phyloP scores from a whole-genome alignment of 2,329 filamentous ascomycete genomes.

The Trichoderma endophyticum region DNA sequence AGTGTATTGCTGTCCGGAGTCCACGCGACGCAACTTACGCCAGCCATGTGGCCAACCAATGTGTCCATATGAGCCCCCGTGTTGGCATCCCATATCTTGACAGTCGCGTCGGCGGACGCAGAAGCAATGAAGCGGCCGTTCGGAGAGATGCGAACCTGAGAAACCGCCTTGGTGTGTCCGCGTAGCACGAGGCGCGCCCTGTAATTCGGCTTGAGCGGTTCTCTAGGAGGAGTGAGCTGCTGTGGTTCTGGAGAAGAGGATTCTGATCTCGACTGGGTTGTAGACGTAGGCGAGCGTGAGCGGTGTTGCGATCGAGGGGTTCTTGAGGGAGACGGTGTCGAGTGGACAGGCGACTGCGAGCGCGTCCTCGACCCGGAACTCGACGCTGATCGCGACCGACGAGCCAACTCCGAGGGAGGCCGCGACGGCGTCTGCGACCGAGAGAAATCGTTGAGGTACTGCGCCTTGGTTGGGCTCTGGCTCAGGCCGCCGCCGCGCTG shows the following conservation, averaged over 20 bases:
- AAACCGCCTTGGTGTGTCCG: constrained; percentile 76
- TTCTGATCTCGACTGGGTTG: constrained; percentile 31
- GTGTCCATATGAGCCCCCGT: constrained; percentile 82
- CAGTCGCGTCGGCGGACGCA: constrained; percentile 81
- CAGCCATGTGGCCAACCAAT: constrained; percentile 88
- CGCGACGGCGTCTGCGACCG: constrained; percentile 21
- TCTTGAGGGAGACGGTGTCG: constrained; percentile 29
- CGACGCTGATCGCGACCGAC: constrained; percentile 33
- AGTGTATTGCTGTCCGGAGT: constrained; percentile 82
- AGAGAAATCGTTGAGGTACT: constrained; percentile 17
- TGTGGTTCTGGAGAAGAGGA: constrained; percentile 27
- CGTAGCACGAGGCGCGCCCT: constrained; percentile 65
- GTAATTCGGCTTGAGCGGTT: constrained; percentile 63
- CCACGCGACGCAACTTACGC: constrained; percentile 92
- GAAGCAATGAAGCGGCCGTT: constrained; percentile 88
- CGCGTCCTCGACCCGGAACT: constrained; percentile 37
- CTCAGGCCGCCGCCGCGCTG: constrained; percentile 21
- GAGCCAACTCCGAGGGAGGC: constrained; percentile 31
- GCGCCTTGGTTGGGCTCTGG: constrained; percentile 26
- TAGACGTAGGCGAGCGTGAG: constrained; percentile 30
- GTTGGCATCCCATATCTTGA: constrained; percentile 83
- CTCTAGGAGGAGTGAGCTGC: constrained; percentile 39
- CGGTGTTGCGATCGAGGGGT: constrained; percentile 29
- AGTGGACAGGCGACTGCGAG: constrained; percentile 35
- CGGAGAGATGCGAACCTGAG: constrained; percentile 86